A percentile compares a stretch with the other conserved stretches of the same genome.
Conservation (phyloP, 495 filamentous ascomycete species). For the Sordaria brevicollis region DNA sequence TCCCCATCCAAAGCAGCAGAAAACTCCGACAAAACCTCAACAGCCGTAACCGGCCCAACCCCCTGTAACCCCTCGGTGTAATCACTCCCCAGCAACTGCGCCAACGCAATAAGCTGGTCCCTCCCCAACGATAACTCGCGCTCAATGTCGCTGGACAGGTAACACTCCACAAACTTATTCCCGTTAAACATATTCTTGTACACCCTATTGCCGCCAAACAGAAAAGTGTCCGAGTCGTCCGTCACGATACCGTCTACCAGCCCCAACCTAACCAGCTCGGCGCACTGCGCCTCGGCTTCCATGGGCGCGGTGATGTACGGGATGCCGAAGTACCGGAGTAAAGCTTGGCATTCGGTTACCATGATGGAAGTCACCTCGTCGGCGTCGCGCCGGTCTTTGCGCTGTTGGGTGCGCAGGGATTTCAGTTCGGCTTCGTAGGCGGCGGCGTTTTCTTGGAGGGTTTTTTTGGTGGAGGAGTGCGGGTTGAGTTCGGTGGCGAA, state of each 20-base stretch:
- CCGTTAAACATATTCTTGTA: conserved; percentile 99
- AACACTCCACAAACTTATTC: conserved; percentile 95
- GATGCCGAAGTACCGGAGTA: conserved; percentile 81
- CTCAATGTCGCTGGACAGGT: conserved; percentile 76
- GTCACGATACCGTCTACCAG: conserved; percentile 98
- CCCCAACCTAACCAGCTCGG: conserved; percentile 72
- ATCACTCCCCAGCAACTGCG: conserved; percentile 83
- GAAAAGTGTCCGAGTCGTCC: conserved; percentile 92
- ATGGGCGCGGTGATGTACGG: conserved; percentile 96
- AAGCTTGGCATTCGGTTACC: conserved; percentile 87
- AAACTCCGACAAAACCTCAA: conserved; percentile 95
- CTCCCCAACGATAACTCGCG: conserved; percentile 80
- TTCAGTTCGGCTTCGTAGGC: conserved; percentile 83
- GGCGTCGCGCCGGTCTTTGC: conserved; percentile 88
- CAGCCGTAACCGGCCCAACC: conserved; percentile 83
- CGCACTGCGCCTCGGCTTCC: conserved; percentile 98
- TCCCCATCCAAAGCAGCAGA: too few species aligned
- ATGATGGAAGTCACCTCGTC: conserved; percentile 93
- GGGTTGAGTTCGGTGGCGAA: conserved; percentile 79
- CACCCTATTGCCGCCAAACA: conserved; percentile 90
- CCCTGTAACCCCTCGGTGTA: conserved; percentile 88
- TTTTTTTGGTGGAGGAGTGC: too few species aligned
- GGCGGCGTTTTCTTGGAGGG: conserved; percentile 49
- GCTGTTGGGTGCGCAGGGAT: conserved; percentile 81
- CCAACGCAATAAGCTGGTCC: conserved; percentile 71